These are phyloP conservation scores for Tardiomyces digboiensis DNA, from an alignment of 1,139 yeast genomes.

Conservation along the genomic window DNA sequence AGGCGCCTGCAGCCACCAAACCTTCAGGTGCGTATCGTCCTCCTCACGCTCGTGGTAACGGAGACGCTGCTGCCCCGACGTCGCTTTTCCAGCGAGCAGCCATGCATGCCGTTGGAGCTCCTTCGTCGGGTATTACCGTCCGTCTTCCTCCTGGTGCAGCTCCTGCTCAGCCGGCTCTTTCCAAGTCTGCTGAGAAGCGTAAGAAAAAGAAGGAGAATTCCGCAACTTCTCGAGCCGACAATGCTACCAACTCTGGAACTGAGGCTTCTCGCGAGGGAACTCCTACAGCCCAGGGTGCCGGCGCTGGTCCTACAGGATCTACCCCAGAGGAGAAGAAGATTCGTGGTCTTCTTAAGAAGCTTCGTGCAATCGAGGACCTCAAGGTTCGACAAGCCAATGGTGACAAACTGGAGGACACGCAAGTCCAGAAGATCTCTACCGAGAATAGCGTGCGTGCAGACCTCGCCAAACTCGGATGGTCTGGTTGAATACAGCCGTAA, in stretches of 20 bases:
- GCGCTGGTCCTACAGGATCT: slow-evolving; percentile 16
- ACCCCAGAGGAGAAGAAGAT: slow-evolving; percentile 80
- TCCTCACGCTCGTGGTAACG: slow-evolving; percentile 66
- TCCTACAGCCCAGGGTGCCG: slow-evolving; percentile 1
- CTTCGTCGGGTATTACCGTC: slow-evolving; percentile 25
- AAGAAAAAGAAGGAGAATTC: slow-evolving; percentile 67
- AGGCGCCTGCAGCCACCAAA: slow-evolving; percentile 22
- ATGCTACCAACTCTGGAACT: too few relatives aligned
- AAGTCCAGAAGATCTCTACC: slow-evolving; percentile 77
- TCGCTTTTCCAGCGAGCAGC: slow-evolving; percentile 23
- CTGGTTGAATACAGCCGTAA: slow-evolving; percentile 11
- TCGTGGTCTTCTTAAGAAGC: slow-evolving; percentile 81
- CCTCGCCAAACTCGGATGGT: slow-evolving; percentile 68
- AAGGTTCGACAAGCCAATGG: slow-evolving; percentile 80
- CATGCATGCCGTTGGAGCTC: slow-evolving; percentile 11
- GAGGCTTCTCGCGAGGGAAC: not conserved
- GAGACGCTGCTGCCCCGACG: slow-evolving; percentile 16
- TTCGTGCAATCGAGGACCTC: slow-evolving; percentile 86
- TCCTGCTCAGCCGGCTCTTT: slow-evolving; percentile 26
- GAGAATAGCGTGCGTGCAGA: slow-evolving; percentile 75
- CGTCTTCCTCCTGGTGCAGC: slow-evolving; percentile 28
- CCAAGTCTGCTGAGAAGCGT: slow-evolving; percentile 64
- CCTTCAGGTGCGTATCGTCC: slow-evolving; percentile 74
- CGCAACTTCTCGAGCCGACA: slow-evolving; percentile 8
- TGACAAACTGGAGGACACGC: slow-evolving; percentile 87